Evolutionary conservation across 192 early-diverging fungal species (phyloP).

Genomic region (Coemansia sp.): DNA sequence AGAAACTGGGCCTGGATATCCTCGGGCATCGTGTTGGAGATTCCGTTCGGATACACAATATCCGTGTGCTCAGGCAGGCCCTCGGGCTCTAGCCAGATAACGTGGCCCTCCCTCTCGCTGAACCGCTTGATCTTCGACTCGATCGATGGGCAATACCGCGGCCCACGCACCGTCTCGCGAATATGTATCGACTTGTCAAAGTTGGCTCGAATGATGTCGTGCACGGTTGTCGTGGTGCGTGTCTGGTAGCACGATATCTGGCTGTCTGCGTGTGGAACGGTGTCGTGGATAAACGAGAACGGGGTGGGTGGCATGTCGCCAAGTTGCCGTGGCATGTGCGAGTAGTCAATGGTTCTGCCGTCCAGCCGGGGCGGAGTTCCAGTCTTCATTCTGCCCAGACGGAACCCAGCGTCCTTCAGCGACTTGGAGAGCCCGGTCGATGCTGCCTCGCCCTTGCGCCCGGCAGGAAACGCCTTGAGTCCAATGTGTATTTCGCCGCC

Average conservation of each 20-base stretch:
- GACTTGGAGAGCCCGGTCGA: conserved; percentile 77
- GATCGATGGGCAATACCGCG: conserved; percentile 80
- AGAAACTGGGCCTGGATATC: conserved; percentile 70
- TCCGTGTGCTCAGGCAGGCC: conserved; percentile 65
- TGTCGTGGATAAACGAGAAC: conserved; percentile 74
- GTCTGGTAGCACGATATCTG: conserved; percentile 79
- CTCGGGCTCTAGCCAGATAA: conserved; percentile 83
- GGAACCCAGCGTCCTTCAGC: conserved; percentile 70
- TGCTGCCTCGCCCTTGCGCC: conserved; percentile 71
- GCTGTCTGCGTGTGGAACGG: conserved; percentile 65
- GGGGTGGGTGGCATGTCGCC: conserved; percentile 73
- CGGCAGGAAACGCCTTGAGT: conserved; percentile 66
- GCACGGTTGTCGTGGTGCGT: conserved; percentile 65
- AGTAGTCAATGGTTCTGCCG: conserved; percentile 74
- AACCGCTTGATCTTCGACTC: conserved; percentile 82
- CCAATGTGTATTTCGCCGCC: conserved; percentile 84
- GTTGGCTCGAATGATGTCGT: conserved; percentile 69
- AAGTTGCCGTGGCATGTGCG: conserved; percentile 61
- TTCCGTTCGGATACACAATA: conserved; percentile 79
- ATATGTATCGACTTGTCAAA: conserved; percentile 81
- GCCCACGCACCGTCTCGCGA: conserved; percentile 79
- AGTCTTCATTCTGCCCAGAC: conserved; percentile 79
- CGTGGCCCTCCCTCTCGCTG: conserved; percentile 62
- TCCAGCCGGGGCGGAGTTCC: conserved; percentile 79
- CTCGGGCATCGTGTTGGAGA: conserved; percentile 83